phyloP scores from a whole-genome alignment of 1,284 basidiomycete species.

The Fomes fomentarius region DNA sequence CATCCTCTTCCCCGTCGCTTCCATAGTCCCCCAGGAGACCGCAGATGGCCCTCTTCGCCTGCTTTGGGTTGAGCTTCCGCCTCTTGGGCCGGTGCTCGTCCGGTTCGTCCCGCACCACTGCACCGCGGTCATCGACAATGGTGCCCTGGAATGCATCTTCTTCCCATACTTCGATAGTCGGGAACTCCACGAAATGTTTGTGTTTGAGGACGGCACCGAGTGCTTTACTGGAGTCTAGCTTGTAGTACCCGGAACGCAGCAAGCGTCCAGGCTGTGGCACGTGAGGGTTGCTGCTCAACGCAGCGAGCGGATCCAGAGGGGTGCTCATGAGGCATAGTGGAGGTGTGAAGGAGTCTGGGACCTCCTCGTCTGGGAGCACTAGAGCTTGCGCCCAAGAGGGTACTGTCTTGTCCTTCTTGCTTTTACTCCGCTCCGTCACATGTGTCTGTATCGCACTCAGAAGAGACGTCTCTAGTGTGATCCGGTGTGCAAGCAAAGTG shows the following conservation, averaged over 20 bases:
- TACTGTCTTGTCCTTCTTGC: slow-evolving; percentile 46
- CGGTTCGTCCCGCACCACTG: slow-evolving; percentile 38
- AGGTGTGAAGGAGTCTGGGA: slow-evolving; percentile 53
- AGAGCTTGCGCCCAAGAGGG: slow-evolving; percentile 60
- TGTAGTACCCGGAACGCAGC: slow-evolving; percentile 50
- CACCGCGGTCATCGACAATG: slow-evolving; percentile 55
- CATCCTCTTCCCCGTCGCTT: slow-evolving; percentile 52
- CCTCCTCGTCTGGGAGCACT: slow-evolving; percentile 54
- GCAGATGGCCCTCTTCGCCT: slow-evolving; percentile 55
- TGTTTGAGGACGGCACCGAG: slow-evolving; percentile 55
- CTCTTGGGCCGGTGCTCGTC: slow-evolving; percentile 50
- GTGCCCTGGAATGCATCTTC: slow-evolving; percentile 58
- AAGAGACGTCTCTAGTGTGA: slow-evolving; percentile 53
- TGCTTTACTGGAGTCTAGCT: slow-evolving; percentile 52
- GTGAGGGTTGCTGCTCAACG: slow-evolving; percentile 27
- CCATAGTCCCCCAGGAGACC: slow-evolving; percentile 69
- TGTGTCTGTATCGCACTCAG: slow-evolving; percentile 50
- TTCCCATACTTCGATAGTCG: slow-evolving; percentile 75
- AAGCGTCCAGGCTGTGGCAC: slow-evolving; percentile 33
- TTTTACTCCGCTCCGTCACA: slow-evolving; percentile 41
- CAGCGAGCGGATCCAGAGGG: slow-evolving; percentile 39
- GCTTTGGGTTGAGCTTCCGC: slow-evolving; percentile 52
- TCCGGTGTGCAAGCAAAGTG: slow-evolving; percentile 64
- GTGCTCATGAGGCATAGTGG: slow-evolving; percentile 65
- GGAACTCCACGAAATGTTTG: slow-evolving; percentile 80